Evolutionary conservation across 441 rosid species (phyloP), one percentile per base, ranked within the genome.

Genomic region (Populus trichocarpa): DNA sequence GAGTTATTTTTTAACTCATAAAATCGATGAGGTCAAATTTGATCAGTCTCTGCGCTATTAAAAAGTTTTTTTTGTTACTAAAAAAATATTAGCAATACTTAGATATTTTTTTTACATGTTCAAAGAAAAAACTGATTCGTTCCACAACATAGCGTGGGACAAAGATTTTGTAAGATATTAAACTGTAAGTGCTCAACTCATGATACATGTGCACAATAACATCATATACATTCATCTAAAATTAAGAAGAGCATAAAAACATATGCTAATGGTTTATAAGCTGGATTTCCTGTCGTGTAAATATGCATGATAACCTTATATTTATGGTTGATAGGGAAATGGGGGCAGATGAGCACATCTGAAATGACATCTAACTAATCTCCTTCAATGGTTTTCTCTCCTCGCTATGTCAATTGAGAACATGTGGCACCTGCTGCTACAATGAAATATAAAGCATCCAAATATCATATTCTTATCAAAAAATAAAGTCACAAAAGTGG

Each of bases 371-470:
- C 57, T 32, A 38, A 12, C 23, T 33, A 46, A 68, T 73, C 57
- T 46, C 57, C 57, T 46, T 46, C 57, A 46, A 46, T 46, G 57
- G 57, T 14, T 70, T 50, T 72, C 57, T 72, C 57, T 23, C 35
- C 23, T 66, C 68, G 63, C 50, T 72, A 33, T 57, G 73, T 67
- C 72, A 73, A 67, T 65, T 73, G 73, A 78, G 57, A 67, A 71
- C 76, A 78, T 50, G 18, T 67, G 73, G 81, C 72, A 78, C 73
- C 46, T 72, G 80, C 36, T 67, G 70, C 75, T 77, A 71, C 23
- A 77, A 64, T 77, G 57, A 50, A 71, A 23, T 77, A 77, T 26
- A 78, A 78, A 78, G 67, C 6, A 68, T 77, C 11, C 36, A 8
- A 35, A 18, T 59, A 13, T 23, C 40, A 16, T 25, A 40, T n/a